phyloP scores from a whole-genome alignment of 371 early-diverging fungal species.

The Batkoa obscura region DNA sequence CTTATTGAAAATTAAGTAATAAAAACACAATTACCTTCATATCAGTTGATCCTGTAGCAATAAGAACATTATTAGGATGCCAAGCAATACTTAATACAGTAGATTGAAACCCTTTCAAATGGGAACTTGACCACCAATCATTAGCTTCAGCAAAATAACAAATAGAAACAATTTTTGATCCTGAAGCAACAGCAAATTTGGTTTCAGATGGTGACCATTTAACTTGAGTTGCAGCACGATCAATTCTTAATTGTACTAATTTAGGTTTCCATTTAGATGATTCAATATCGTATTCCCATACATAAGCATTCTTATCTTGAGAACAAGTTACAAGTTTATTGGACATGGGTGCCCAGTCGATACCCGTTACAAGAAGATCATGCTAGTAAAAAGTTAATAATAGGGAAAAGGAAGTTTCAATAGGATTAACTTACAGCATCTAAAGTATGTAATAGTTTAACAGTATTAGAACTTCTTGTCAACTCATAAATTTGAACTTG shows the following conservation, averaged over 20 bases:
- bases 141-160: conserved; percentile 92
- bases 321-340: conserved; percentile 92
- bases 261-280: conserved; percentile 68
- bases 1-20: not conserved
- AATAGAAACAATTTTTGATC: conserved; percentile 72
- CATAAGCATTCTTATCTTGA: conserved; percentile 96
- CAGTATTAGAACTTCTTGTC: conserved; percentile 21
- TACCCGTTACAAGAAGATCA: conserved; percentile 83
- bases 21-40: conserved; percentile 38
- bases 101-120: conserved; percentile 76
- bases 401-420: not conserved
- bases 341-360: conserved; percentile 91
- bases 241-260: conserved; percentile 82
- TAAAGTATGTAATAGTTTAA: conserved; percentile 46
- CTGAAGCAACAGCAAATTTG: conserved; percentile 95
- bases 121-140: conserved; percentile 93
- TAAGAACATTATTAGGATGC: conserved; percentile 90
- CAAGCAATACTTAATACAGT: conserved; percentile 83
- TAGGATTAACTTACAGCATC: conserved; percentile 31
- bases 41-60: conserved; percentile 89
- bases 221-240: conserved; percentile 89
- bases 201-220: conserved; percentile 91
- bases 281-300: conserved; percentile 64
- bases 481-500: conserved; percentile 73
- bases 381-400: conserved; percentile 36